phyloP scores from a whole-genome alignment of 2,329 filamentous ascomycete species.

The Ophiostoma australiae region DNA sequence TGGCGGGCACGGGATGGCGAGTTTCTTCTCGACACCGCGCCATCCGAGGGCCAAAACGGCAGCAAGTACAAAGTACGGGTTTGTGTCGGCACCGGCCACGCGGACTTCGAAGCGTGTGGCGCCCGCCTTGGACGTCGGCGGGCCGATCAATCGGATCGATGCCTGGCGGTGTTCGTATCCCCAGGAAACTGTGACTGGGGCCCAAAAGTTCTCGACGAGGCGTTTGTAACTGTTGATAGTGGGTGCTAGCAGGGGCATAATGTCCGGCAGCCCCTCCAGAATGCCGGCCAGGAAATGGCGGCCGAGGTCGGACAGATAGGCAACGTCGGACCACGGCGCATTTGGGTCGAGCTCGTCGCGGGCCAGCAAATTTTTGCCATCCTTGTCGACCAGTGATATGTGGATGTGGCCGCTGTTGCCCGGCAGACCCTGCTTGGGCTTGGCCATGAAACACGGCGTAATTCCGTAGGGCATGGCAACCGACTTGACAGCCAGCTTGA shows the following conservation, averaged over 20 bases:
- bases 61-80: slow-evolving; percentile 79
- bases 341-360: slow-evolving; percentile 67
- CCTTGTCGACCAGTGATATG: slow-evolving; percentile 77
- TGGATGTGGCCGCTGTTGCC: slow-evolving; percentile 97
- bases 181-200: slow-evolving; percentile 95
- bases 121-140: slow-evolving; percentile 76
- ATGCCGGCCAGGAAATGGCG: slow-evolving; percentile 90
- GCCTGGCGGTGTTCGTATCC: slow-evolving; percentile 92
- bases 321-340: slow-evolving; percentile 69
- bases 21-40: slow-evolving; percentile 87
- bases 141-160: slow-evolving; percentile 82
- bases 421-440: slow-evolving; percentile 82
- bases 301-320: slow-evolving; percentile 77
- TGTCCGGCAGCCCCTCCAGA: slow-evolving; percentile 80
- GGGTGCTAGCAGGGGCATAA: slow-evolving; percentile 92
- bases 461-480: slow-evolving; percentile 83
- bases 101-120: slow-evolving; percentile 90
- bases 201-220: slow-evolving; percentile 98
- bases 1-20: slow-evolving; percentile 75
- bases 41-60: slow-evolving; percentile 84
- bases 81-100: slow-evolving; percentile 89
- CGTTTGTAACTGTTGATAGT: slow-evolving; percentile 98
- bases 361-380: slow-evolving; percentile 79
- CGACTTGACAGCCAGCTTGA: slow-evolving; percentile 93
- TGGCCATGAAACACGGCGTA: slow-evolving; percentile 98